Conservation (phyloP, 805 yeast species). For the Clavispora vitiphila region DNA sequence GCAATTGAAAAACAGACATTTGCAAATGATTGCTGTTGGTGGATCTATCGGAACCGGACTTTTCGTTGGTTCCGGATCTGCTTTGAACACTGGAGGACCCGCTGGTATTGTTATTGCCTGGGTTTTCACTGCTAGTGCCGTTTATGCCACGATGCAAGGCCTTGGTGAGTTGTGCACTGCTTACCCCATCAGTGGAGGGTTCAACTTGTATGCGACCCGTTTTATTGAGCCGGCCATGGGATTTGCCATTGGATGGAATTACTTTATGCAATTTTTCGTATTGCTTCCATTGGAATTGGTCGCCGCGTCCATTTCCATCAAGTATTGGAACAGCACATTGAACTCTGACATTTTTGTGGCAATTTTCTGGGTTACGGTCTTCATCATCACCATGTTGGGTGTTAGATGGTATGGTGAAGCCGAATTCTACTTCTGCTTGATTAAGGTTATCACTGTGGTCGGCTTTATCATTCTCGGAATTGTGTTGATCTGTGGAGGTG, state of each 20-base stretch:
- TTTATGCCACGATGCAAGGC: slow-evolving; percentile 35
- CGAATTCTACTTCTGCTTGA: slow-evolving; percentile 58
- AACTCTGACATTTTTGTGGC: slow-evolving; percentile 56
- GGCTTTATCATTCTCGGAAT: slow-evolving; percentile 57
- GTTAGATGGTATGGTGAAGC: slow-evolving; percentile 43
- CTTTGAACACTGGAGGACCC: slow-evolving; percentile 68
- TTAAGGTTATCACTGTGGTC: slow-evolving; percentile 58
- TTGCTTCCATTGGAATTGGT: slow-evolving; percentile 63
- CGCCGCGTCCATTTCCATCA: slow-evolving; percentile 54
- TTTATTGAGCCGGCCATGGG: slow-evolving; percentile 67
- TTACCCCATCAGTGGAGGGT: slow-evolving; percentile 44
- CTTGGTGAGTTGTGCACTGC: slow-evolving; percentile 48
- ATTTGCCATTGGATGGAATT: slow-evolving; percentile 70
- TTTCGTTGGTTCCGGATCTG: slow-evolving; percentile 66
- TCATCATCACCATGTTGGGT: slow-evolving; percentile 18
- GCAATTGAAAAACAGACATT: slow-evolving; percentile 50
- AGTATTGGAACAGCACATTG: slow-evolving; percentile 47
- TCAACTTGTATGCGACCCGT: slow-evolving; percentile 56
- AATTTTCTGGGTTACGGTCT: slow-evolving; percentile 49
- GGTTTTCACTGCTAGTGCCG: slow-evolving; percentile 31
- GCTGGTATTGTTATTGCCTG: slow-evolving; percentile 44
- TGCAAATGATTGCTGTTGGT: slow-evolving; percentile 79
- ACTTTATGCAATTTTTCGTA: slow-evolving; percentile 49
- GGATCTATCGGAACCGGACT: slow-evolving; percentile 84
- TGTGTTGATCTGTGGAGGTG: slow-evolving; percentile 48